These are phyloP conservation scores for Diplodia mutila DNA, from an alignment of 2,329 filamentous ascomycete species.

Conservation along the genomic window DNA sequence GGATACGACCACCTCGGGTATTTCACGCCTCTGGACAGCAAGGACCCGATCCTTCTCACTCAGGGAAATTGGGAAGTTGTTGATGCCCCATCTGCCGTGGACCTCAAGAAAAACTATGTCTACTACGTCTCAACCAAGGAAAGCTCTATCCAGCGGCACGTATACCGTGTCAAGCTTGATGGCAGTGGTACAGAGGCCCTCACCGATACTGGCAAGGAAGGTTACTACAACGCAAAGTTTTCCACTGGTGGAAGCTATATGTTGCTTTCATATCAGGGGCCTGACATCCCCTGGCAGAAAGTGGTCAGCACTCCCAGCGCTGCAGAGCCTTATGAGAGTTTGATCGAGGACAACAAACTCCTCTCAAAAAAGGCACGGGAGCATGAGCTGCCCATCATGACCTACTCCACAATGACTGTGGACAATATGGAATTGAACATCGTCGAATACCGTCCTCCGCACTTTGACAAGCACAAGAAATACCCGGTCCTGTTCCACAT, in stretches of 20 bases:
- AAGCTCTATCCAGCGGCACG: conserved; percentile 84
- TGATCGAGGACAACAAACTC: conserved; percentile 76
- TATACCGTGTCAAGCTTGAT: conserved; percentile 87
- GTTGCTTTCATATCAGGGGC: conserved; percentile 82
- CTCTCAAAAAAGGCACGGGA: conserved; percentile 71
- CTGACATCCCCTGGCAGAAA: conserved; percentile 86
- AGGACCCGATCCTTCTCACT: conserved; percentile 82
- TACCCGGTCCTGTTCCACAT: conserved; percentile 96
- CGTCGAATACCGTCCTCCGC: conserved; percentile 84
- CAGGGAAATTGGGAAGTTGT: conserved; percentile 92
- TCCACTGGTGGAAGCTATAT: conserved; percentile 81
- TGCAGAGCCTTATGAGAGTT: conserved; percentile 64
- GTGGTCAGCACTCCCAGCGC: conserved; percentile 82
- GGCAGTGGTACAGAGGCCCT: conserved; percentile 73
- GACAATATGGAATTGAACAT: conserved; percentile 74
- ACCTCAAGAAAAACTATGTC: conserved; percentile 81
- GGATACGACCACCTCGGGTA: conserved; percentile 91
- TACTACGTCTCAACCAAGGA: conserved; percentile 91
- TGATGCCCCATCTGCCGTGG: conserved; percentile 79
- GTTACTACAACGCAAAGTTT: conserved; percentile 82
- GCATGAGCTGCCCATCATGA: conserved; percentile 79
- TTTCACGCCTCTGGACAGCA: conserved; percentile 83
- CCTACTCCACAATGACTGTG: conserved; percentile 84
- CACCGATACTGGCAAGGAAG: conserved; percentile 72
- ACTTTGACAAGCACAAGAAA: conserved; percentile 80